Percentiles rank a stretch among this genome's conserved stretches.
Conservation (phyloP, 2,329 filamentous ascomycete species). For the Arthroderma sp. region DNA sequence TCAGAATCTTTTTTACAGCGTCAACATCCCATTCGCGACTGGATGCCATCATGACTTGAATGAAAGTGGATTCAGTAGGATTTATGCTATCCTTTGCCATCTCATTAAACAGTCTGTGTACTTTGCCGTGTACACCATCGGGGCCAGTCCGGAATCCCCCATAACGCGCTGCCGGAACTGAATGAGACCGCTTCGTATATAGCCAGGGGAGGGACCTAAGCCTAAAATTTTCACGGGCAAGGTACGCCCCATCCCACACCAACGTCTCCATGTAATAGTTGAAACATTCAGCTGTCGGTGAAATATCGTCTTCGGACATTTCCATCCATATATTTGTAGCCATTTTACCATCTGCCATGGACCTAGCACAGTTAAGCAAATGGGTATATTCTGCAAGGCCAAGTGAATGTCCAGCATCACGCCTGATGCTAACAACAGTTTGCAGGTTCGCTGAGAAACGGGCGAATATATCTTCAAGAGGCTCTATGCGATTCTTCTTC, state of each 20-base stretch:
- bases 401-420: slow-evolving; percentile 23
- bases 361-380: slow-evolving; percentile 39
- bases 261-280: slow-evolving; percentile 41
- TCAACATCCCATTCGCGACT: slow-evolving; percentile 39
- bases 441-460: slow-evolving; percentile 27
- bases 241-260: slow-evolving; percentile 33
- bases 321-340: slow-evolving; percentile 36
- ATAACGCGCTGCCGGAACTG: slow-evolving; percentile 12
- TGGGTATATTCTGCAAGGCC: slow-evolving; percentile 38
- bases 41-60: slow-evolving; percentile 39
- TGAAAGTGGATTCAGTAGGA: slow-evolving; percentile 41
- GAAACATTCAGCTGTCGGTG: slow-evolving; percentile 39
- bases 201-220: slow-evolving; percentile 22
- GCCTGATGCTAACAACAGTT: slow-evolving; percentile 26
- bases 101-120: slow-evolving; percentile 31
- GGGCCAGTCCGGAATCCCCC: slow-evolving; percentile 19
- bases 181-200: slow-evolving; percentile 18
- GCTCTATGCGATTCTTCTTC: slow-evolving; percentile 28
- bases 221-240: slow-evolving; percentile 27
- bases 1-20: slow-evolving; percentile 36
- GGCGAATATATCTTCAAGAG: slow-evolving; percentile 25
- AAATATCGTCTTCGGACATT: slow-evolving; percentile 25
- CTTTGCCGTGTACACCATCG: slow-evolving; percentile 22
- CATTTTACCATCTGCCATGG: slow-evolving; percentile 32
- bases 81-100: slow-evolving; percentile 34